Base-by-base conservation (phyloP, 495 filamentous ascomycete genomes). In the Penicillium waksmanii region DNA sequence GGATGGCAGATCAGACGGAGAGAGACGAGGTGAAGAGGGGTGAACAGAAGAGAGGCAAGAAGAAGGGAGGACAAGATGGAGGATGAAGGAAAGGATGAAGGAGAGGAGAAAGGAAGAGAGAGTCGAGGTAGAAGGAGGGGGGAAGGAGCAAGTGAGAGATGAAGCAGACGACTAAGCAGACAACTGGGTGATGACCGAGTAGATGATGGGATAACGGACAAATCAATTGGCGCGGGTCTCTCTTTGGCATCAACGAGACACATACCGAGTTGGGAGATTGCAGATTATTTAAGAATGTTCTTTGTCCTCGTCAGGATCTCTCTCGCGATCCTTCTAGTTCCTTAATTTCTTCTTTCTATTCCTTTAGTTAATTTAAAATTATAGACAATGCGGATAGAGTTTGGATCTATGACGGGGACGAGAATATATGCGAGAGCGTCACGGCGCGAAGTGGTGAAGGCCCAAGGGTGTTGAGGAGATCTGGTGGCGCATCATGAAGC, bases 401-500 rank as follows among this genome's bases (percentile, higher is more conserved):
- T n/a, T 13, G 15, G 15, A 12, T n/a, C 15, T 9, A 44, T n/a
- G 10, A 19, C 8, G 17, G 42, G 46, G 21, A 2, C 15, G 23
- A 48, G 15, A 27, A 17, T 19, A 10, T 25, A 25, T 48, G 46
- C 10, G 21, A 48, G 9, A 5, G 5, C 10, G 46, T 48, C 46
- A 23, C 8, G n/a, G 42, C 15, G 42, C 42, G 42, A 44, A 17
- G 8, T 12, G 17, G 8, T 12, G 17, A 19, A 7, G 2, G n/a
- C 9, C 42, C 11, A 3, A 23, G 10, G 46, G 46, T 27, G 46
- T 27, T n/a, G 10, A 48, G 10, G 11, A 19, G 46, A 25, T 27
- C 9, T 48, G 46, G 21, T 48, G 46, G 46, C 46, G 18, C 9
- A 48, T 27, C 15, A 15, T 23, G 46, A 48, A 27, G 46, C 46